phyloP scores from a whole-genome alignment of 1,284 basidiomycete species.

The Boletus sp. region DNA sequence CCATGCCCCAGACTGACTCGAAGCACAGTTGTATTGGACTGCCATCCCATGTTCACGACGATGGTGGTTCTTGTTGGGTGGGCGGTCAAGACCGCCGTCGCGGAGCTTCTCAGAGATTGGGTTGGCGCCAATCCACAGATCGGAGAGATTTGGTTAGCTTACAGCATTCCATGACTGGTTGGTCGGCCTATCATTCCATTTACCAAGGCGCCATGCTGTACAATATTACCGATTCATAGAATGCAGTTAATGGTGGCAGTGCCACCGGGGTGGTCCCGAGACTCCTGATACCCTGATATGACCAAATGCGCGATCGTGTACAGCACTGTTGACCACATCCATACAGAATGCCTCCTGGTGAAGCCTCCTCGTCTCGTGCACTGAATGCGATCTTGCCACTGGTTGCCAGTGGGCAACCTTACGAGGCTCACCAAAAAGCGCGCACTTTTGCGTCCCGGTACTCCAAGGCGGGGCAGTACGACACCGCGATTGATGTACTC shows the following conservation, averaged over 20 bases:
- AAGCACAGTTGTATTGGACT: slow-evolving; percentile 64
- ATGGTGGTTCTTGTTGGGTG: slow-evolving; percentile 76
- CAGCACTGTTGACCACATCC: slow-evolving; percentile 6
- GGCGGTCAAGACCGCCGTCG: slow-evolving; percentile 64
- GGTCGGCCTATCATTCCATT: neutral
- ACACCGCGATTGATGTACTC: slow-evolving; percentile 82
- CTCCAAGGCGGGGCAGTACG: slow-evolving; percentile 70
- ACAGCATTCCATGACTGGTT: slow-evolving; percentile 62
- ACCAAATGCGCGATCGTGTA: neutral
- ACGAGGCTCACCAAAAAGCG: slow-evolving; percentile 93
- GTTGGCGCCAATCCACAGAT: slow-evolving; percentile 50
- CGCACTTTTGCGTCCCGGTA: slow-evolving; percentile 90
- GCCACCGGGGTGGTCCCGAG: slow-evolving; percentile 4
- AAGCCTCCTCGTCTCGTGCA: slow-evolving; percentile 54
- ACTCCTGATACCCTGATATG: slow-evolving; percentile 24
- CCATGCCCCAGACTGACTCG: slow-evolving; percentile 24
- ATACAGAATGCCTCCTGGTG: slow-evolving; percentile 27
- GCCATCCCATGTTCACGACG: slow-evolving; percentile 73
- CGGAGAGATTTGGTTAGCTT: slow-evolving; percentile 66
- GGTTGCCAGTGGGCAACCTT: slow-evolving; percentile 65
- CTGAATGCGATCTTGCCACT: slow-evolving; percentile 74
- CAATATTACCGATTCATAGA: neutral
- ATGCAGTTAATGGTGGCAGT: neutral
- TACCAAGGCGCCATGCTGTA: neutral
- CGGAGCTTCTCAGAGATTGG: slow-evolving; percentile 59